Evolutionary conservation across 352 stramenopile genomes (phyloP).

Genomic region (Globisporangium iwayamae): DNA sequence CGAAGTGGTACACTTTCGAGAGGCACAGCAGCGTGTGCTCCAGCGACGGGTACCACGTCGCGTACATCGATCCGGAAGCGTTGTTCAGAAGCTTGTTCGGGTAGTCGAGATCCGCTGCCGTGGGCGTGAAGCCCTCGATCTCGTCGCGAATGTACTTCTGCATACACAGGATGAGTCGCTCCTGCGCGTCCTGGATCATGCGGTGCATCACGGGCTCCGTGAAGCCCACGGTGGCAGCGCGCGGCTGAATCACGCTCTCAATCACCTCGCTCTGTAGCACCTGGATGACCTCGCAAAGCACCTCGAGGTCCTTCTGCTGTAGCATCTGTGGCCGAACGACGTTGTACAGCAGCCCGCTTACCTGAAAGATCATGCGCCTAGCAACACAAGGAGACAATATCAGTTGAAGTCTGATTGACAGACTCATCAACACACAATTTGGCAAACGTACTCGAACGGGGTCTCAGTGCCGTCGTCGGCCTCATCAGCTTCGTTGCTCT

Average conservation of each 20-base stretch:
- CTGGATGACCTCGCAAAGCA: conserved; percentile 76
- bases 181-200: conserved; percentile 82
- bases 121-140: conserved; percentile 72
- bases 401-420: background rate
- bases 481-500: conserved; percentile 26
- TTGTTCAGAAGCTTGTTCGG: conserved; percentile 53
- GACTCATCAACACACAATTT: background rate
- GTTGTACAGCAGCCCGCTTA: conserved; percentile 73
- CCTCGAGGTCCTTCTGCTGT: conserved; percentile 70
- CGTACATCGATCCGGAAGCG: conserved; percentile 48
- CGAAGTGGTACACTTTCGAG: conserved; percentile 83
- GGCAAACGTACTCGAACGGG: conserved; percentile 61
- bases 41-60: conserved; percentile 80
- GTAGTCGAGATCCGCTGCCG: conserved; percentile 57
- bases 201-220: conserved; percentile 76
- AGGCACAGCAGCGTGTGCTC: conserved; percentile 82
- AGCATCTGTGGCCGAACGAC: conserved; percentile 63
- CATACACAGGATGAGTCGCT: conserved; percentile 79
- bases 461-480: conserved; percentile 47
- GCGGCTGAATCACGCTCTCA: conserved; percentile 61
- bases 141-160: conserved; percentile 84
- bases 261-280: conserved; percentile 76
- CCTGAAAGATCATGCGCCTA: conserved; percentile 74
- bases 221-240: conserved; percentile 41
- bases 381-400: background rate